Evolutionary conservation across 2,329 filamentous ascomycete genomes (phyloP), one percentile per base, ranked within the genome.

Genomic region (Xylariaceae sp.): DNA sequence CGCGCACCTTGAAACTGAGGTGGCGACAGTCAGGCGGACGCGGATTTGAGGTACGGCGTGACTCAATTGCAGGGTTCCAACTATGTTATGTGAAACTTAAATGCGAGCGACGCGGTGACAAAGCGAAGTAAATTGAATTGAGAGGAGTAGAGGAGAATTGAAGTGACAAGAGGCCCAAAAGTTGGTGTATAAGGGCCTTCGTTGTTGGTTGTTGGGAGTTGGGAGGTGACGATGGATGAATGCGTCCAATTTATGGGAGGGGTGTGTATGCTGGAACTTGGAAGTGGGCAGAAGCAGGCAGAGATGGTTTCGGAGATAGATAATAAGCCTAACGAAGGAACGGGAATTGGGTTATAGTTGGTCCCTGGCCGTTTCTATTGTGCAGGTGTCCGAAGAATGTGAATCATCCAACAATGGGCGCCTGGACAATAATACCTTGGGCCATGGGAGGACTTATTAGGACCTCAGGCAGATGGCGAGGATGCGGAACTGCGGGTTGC

Each of bases 21-120:
- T 71, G 68, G 68, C 69, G 63, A 71, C 63, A 33, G 40, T 62
- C 60, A 68, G 66, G 61, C 58, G 65, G 64, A 66, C 29, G 23
- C 55, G 31, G 24, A 53, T 53, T 56, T 60, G 24, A 65, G 61
- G 56, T 63, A 58, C 67, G 65, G 57, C 43, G 63, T 65, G 62
- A 68, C 49, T 66, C 64, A 65, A 63, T 64, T 53, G 53, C 51
- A 41, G 43, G 36, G 56, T 51, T 59, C 48, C 41, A 48, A 37
- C 24, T 23, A 16, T 16, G 33, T 47, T 28, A 24, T 41, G 14
- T 17, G 14, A 46, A 46, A 37, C 17, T 46, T 29, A 39, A n/a
- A 44, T 17, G 41, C 24, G 49, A 45, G 53, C 29, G 31, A 53
- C 44, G 37, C 29, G 24, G 48, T 11, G 24, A 26, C 6, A 5